Evolutionary conservation across 257 asterid genomes (phyloP).

Genomic region (Penstemon eatonii): DNA sequence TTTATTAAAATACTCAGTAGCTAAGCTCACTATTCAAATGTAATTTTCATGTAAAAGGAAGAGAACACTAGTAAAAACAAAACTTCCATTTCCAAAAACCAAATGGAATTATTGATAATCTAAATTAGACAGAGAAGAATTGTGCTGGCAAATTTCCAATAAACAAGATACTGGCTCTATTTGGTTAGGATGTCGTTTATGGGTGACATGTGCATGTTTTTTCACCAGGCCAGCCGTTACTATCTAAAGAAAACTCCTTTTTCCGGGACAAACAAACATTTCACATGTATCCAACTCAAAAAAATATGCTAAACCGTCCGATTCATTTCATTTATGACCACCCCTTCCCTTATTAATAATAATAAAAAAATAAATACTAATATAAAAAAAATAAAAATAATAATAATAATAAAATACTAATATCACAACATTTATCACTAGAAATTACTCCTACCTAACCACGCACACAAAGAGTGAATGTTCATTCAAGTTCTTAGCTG

Average conservation of each 20-base stretch:
- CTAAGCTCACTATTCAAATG: no score
- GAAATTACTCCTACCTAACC: background rate
- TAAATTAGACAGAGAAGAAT: background rate
- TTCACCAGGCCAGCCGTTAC: background rate
- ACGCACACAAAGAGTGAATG: conserved; percentile 24
- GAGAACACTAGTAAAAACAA: no score
- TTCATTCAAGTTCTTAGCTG: conserved; percentile 34
- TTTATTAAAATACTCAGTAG: no score
- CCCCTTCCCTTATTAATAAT: background rate
- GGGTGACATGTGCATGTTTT: conserved; percentile 27
- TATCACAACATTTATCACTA: background rate
- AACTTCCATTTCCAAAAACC: no score
- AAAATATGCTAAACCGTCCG: conserved; percentile 17
- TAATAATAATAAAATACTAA: no score
- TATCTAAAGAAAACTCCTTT: background rate
- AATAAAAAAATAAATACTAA: no score
- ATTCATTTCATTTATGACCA: conserved; percentile 20
- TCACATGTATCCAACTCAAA: conserved; percentile 15
- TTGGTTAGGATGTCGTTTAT: conserved; percentile 28
- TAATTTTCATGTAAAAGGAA: no score
- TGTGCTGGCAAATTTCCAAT: background rate
- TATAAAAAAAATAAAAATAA: no score
- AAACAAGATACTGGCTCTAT: conserved; percentile 10
- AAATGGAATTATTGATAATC: no score
- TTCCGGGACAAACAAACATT: conserved; percentile 22